A percentile compares a stretch with the other conserved stretches of the same genome.
Conservation (phyloP, 805 yeast species). For the Sugiyamaella smithiae region DNA sequence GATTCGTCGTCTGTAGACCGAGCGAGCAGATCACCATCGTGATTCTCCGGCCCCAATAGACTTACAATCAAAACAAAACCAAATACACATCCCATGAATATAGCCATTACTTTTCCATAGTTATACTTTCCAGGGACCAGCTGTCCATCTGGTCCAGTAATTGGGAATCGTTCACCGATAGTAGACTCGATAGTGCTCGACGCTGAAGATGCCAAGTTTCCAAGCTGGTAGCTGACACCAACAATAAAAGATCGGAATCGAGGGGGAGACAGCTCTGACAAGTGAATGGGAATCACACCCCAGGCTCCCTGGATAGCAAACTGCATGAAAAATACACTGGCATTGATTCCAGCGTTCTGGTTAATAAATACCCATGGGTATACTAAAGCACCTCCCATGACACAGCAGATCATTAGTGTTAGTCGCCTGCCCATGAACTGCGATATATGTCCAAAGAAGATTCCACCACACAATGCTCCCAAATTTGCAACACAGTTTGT, state of each 20-base stretch:
- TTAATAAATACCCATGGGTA: slow-evolving; percentile 59
- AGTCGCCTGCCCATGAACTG: slow-evolving; percentile 61
- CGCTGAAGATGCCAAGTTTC: slow-evolving; percentile 70
- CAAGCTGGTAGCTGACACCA: slow-evolving; percentile 66
- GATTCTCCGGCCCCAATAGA: slow-evolving; percentile 57
- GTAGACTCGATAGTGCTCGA: slow-evolving; percentile 67
- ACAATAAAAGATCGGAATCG: slow-evolving; percentile 59
- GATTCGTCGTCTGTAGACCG: slow-evolving; percentile 20
- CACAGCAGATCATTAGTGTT: slow-evolving; percentile 48
- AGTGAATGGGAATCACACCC: slow-evolving; percentile 68
- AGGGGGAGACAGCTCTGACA: slow-evolving; percentile 64
- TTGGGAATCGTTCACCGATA: slow-evolving; percentile 60
- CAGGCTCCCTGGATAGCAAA: slow-evolving; percentile 69
- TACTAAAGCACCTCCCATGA: slow-evolving; percentile 56
- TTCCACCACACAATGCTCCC: slow-evolving; percentile 68
- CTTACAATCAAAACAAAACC: slow-evolving; percentile 48
- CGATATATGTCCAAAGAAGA: slow-evolving; percentile 56
- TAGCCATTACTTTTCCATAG: slow-evolving; percentile 70
- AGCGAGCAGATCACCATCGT: slow-evolving; percentile 21
- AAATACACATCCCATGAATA: slow-evolving; percentile 64
- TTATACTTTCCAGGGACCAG: slow-evolving; percentile 40
- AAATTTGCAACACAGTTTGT: slow-evolving; percentile 61
- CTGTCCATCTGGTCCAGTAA: slow-evolving; percentile 36
- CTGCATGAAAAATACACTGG: slow-evolving; percentile 62
- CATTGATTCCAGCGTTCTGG: slow-evolving; percentile 47